phyloP scores from a whole-genome alignment of 2,329 filamentous ascomycete species.

The Calonectria pseudoreteaudii region DNA sequence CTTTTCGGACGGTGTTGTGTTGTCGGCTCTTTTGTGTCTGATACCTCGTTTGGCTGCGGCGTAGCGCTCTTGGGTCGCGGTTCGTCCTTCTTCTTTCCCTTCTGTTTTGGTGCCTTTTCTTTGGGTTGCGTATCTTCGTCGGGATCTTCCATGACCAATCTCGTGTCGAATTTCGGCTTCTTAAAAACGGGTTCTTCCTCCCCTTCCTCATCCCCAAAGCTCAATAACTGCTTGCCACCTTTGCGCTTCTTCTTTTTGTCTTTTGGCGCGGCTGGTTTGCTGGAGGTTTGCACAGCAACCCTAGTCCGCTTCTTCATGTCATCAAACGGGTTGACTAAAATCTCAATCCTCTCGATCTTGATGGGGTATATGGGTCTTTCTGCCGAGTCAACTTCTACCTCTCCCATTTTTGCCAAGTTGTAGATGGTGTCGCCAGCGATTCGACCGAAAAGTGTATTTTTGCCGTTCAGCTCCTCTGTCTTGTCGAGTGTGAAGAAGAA shows the following conservation, averaged over 20 bases:
- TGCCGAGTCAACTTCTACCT: constrained; percentile 82
- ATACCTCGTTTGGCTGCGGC: constrained; percentile 27
- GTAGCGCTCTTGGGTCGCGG: constrained; percentile 25
- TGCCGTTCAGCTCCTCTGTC: constrained; percentile 85
- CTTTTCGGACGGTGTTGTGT: constrained; percentile 24
- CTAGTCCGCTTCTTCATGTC: constrained; percentile 80
- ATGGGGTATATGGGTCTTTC: constrained; percentile 90
- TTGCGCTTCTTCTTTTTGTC: constrained; percentile 79
- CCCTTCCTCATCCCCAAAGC: constrained; percentile 80
- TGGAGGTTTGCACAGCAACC: constrained; percentile 61
- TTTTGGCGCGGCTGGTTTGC: constrained; percentile 56
- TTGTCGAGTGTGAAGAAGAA: constrained; percentile 96
- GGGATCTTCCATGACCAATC: constrained; percentile 73
- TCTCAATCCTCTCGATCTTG: constrained; percentile 79
- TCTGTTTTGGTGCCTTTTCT: constrained; percentile 40
- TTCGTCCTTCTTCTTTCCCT: constrained; percentile 46
- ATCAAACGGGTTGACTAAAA: constrained; percentile 84
- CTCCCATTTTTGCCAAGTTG: constrained; percentile 93
- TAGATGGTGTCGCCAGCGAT: constrained; percentile 96
- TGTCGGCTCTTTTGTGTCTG: constrained; percentile 22
- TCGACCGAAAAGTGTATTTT: constrained; percentile 94
- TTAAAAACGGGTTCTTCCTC: constrained; percentile 71
- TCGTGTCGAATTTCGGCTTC: constrained; percentile 83
- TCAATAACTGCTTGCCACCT: constrained; percentile 79
- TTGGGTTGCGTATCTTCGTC: constrained; percentile 45